Conservation (phyloP, 1,139 yeast genomes). For the Kodamaea sp. region DNA sequence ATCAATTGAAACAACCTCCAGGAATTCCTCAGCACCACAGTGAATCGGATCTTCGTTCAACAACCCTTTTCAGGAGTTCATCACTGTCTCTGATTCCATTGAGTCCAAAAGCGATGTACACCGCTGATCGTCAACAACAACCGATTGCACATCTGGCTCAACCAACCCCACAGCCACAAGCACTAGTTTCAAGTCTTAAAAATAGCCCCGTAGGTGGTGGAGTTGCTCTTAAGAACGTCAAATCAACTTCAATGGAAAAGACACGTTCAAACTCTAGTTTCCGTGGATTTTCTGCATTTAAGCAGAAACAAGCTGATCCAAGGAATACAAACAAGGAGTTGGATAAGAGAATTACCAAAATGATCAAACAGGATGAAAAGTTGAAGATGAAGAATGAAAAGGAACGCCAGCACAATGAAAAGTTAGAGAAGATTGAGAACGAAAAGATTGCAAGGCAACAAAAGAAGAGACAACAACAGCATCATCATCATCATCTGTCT, state of each 20-base stretch:
- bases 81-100: constrained; percentile 2
- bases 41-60: constrained; percentile 2
- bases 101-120: constrained; percentile 5
- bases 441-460: constrained; percentile 12
- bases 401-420: constrained; percentile 17
- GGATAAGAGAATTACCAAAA: constrained; percentile 29
- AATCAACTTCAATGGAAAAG: constrained; percentile 16
- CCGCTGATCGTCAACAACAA: constrained; percentile 6
- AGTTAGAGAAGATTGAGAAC: constrained; percentile 15
- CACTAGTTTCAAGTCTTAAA: not conserved
- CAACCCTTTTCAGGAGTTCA: constrained; percentile 3
- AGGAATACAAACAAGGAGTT: constrained; percentile 25
- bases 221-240: not conserved
- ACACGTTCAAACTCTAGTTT: constrained; percentile 25
- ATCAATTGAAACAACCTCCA: not conserved
- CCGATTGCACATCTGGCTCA: constrained; percentile 1
- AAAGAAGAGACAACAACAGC: constrained; percentile 4
- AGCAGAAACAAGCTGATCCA: constrained; percentile 20
- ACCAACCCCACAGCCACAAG: constrained; percentile 6
- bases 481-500: not conserved
- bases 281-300: constrained; percentile 30
- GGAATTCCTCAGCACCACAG: not conserved
- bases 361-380: constrained; percentile 31
- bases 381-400: constrained; percentile 20
- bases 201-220: not conserved